These are phyloP conservation scores for Panellus pusillus DNA, from an alignment of 768 basidiomycete genomes.

Conservation along the genomic window DNA sequence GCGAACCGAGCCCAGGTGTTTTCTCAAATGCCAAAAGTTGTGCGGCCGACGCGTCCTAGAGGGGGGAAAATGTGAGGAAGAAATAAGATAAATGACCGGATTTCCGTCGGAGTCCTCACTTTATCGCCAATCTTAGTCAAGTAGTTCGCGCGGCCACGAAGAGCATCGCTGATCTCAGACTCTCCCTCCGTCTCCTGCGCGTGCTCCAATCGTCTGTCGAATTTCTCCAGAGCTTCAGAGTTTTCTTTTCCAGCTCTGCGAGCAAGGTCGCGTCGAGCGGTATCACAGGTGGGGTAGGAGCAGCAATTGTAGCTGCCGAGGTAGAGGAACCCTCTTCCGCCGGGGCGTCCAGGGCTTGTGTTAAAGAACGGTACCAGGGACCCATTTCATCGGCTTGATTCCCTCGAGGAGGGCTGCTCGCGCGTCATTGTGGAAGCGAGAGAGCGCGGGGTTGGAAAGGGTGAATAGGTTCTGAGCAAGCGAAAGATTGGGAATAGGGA, in stretches of 20 bases:
- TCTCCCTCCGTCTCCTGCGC: conserved; percentile 92
- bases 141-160: conserved; percentile 83
- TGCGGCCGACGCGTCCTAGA: conserved; percentile 78
- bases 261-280: conserved; percentile 55
- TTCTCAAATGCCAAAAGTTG: conserved; percentile 86
- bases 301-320: conserved; percentile 32
- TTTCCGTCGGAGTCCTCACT: conserved; percentile 24
- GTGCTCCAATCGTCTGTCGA: conserved; percentile 80
- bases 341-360: conserved; percentile 1
- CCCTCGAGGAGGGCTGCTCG: conserved; percentile 64
- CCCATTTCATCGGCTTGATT: conserved; percentile 70
- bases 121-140: conserved; percentile 88
- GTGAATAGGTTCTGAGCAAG: conserved; percentile 80
- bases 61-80: background rate
- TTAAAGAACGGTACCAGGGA: conserved; percentile 32
- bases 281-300: conserved; percentile 45
- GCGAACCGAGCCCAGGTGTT: conserved; percentile 87
- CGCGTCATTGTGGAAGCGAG: conserved; percentile 67
- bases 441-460: conserved; percentile 60
- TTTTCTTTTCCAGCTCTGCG: conserved; percentile 68
- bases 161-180: conserved; percentile 86
- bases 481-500: conserved; percentile 84
- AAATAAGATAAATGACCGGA: background rate
- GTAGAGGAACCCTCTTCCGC: conserved; percentile 32
- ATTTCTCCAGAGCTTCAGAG: conserved; percentile 62